These are phyloP conservation scores for Colletotrichum cordylinicola DNA, from an alignment of 2,329 filamentous ascomycete genomes.

Conservation along the genomic window DNA sequence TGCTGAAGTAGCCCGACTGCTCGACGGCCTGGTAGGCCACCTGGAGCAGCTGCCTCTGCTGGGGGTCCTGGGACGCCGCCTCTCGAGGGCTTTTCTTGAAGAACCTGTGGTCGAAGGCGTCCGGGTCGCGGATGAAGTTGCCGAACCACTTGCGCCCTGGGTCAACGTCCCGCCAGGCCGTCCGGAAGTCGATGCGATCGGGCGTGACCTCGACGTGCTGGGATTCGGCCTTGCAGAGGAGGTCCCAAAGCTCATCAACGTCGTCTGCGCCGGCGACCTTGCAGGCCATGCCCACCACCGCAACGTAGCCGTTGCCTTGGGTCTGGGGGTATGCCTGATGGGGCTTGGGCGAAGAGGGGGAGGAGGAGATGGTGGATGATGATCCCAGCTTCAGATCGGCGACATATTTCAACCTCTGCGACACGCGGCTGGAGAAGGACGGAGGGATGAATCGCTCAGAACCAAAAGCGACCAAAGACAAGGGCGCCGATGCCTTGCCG, in stretches of 20 bases:
- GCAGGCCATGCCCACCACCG: conserved; percentile 45
- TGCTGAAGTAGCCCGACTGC: conserved; percentile 27
- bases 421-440: conserved; percentile 28
- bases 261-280: conserved; percentile 45
- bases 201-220: neutral
- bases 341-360: too few relatives aligned
- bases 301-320: conserved; percentile 26
- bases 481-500: conserved; percentile 7
- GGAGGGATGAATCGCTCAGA: conserved; percentile 41
- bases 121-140: conserved; percentile 27
- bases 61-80: conserved; percentile 38
- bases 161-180: neutral
- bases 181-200: neutral
- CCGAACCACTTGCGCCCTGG: conserved; percentile 13
- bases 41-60: conserved; percentile 42
- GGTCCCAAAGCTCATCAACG: conserved; percentile 40
- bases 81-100: conserved; percentile 41
- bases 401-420: conserved; percentile 17
- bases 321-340: neutral
- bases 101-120: conserved; percentile 43
- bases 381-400: neutral
- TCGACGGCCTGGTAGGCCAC: conserved; percentile 46
- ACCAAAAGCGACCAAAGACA: conserved; percentile 38
- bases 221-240: conserved; percentile 23
- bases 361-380: neutral